Evolutionary conservation across 2,329 filamentous ascomycete genomes (phyloP).

Genomic region (Pseudocercospora fuligena): DNA sequence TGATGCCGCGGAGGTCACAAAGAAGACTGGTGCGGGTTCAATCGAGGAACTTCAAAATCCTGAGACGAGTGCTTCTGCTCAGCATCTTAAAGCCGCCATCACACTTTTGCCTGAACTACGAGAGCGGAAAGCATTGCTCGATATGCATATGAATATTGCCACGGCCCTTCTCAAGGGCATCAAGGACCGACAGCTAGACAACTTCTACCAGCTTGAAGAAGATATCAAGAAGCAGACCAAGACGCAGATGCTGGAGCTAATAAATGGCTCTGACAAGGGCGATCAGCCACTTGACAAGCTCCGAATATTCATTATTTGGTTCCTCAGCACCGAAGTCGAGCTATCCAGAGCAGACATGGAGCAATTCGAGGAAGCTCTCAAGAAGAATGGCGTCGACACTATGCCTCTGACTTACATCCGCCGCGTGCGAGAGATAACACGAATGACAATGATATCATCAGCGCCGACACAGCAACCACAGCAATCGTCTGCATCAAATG

Average conservation of each 20-base stretch:
- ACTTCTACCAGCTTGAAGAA: conserved; percentile 95
- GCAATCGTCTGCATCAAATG: conserved; percentile 66
- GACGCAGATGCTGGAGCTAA: conserved; percentile 81
- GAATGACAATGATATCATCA: conserved; percentile 97
- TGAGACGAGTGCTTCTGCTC: conserved; percentile 84
- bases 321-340: conserved; percentile 88
- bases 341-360: conserved; percentile 80
- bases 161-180: conserved; percentile 81
- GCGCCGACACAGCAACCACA: conserved; percentile 67
- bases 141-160: conserved; percentile 99
- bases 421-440: conserved; percentile 89
- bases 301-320: conserved; percentile 95
- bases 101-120: conserved; percentile 88
- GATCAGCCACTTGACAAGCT: conserved; percentile 86
- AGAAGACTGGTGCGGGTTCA: conserved; percentile 89
- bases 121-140: conserved; percentile 88
- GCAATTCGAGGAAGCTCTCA: conserved; percentile 82
- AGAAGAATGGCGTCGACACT: conserved; percentile 74
- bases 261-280: conserved; percentile 81
- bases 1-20: conserved; percentile 90
- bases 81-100: conserved; percentile 94
- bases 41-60: conserved; percentile 85
- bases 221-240: conserved; percentile 90
- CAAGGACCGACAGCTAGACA: conserved; percentile 92
- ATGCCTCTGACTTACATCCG: conserved; percentile 83